Percentiles rank a stretch among this genome's conserved stretches.
Evolutionary conservation across 331 rosid species (phyloP).

Genomic region (Quercus lobata): DNA sequence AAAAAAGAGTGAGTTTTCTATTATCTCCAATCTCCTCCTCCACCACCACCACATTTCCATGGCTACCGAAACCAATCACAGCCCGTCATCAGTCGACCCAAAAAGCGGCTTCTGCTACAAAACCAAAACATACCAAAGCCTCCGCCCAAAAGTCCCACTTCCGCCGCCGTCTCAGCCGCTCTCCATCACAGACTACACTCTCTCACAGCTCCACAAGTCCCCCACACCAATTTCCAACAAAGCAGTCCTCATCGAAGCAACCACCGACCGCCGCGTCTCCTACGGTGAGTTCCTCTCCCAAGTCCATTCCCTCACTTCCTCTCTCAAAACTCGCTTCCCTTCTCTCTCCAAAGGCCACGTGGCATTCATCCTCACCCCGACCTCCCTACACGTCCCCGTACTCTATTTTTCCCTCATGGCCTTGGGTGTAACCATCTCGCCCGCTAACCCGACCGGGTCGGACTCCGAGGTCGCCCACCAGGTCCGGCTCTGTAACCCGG

Average conservation of each 20-base stretch:
- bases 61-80: slow-evolving; percentile 9
- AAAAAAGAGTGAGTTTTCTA: too few species aligned
- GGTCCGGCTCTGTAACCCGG: slow-evolving; percentile 46
- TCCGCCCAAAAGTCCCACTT: slow-evolving; percentile 61
- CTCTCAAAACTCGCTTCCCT: slow-evolving; percentile 23
- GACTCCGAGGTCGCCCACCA: slow-evolving; percentile 59
- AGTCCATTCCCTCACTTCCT: slow-evolving; percentile 45
- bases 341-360: slow-evolving; percentile 60
- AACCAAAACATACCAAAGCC: slow-evolving; percentile 51
- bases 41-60: background rate
- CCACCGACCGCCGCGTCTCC: slow-evolving; percentile 45
- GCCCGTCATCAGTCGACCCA: slow-evolving; percentile 25
- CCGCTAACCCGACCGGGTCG: slow-evolving; percentile 67
- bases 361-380: slow-evolving; percentile 65
- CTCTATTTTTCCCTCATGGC: slow-evolving; percentile 68
- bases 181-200: slow-evolving; percentile 38
- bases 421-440: slow-evolving; percentile 57
- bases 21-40: background rate
- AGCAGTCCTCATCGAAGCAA: slow-evolving; percentile 44
- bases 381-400: slow-evolving; percentile 64
- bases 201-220: slow-evolving; percentile 46
- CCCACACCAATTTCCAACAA: slow-evolving; percentile 11
- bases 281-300: slow-evolving; percentile 52
- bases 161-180: slow-evolving; percentile 62
- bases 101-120: slow-evolving; percentile 47